Evolutionary conservation across 257 asterid species (phyloP).

Genomic region (Galeopsis tetrahit): DNA sequence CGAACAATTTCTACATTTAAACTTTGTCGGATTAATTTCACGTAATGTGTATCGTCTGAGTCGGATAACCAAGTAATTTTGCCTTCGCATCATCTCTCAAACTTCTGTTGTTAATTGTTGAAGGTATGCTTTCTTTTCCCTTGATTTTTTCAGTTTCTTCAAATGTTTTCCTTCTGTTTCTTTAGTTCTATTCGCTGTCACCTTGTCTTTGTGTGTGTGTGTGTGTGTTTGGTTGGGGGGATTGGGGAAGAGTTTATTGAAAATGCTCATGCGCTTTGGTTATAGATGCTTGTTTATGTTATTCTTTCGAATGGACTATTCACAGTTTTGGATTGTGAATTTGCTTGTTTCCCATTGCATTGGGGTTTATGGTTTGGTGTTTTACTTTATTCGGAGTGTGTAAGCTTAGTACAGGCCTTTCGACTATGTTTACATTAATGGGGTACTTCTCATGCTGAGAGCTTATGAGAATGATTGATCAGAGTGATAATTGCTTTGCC

Average conservation of each 20-base stretch:
- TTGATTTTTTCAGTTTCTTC: constrained; percentile 21
- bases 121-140: constrained; percentile 29
- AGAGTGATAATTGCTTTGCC: constrained; percentile 17
- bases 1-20: not conserved
- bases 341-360: constrained; percentile 5
- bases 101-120: not conserved
- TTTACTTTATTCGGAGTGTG: constrained; percentile 1
- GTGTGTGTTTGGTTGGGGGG: not conserved
- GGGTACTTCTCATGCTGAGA: constrained; percentile 7
- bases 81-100: constrained; percentile 9
- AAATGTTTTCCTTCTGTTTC: constrained; percentile 29
- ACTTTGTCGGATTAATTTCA: constrained; percentile 10
- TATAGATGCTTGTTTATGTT: constrained; percentile 22
- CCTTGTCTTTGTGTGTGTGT: not conserved
- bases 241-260: not conserved
- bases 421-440: constrained; percentile 11
- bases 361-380: constrained; percentile 11
- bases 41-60: constrained; percentile 38
- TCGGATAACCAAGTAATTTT: not conserved
- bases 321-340: constrained; percentile 17
- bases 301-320: not conserved
- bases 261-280: constrained; percentile 14
- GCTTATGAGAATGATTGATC: constrained; percentile 28
- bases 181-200: not conserved
- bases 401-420: not conserved